Evolutionary conservation across 78 protist species (phyloP).

Genomic region (Cavenderia fasciculata): DNA sequence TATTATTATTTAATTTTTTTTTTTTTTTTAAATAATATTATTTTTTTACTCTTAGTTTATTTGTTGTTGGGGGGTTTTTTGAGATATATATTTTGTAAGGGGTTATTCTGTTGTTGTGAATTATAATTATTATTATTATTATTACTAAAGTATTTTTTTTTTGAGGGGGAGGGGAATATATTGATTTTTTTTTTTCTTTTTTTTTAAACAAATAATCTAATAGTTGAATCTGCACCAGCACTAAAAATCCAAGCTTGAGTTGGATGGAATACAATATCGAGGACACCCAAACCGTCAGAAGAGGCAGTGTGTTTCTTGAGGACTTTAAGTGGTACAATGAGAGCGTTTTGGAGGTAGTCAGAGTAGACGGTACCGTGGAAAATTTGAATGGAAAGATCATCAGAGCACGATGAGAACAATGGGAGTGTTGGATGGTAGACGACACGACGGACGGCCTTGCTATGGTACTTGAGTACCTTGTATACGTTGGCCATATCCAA

Average conservation of each 20-base stretch:
- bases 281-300: conserved; percentile 86
- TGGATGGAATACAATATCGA: conserved; percentile 95
- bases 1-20: too few relatives aligned
- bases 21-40: too few relatives aligned
- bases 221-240: conserved; percentile 92
- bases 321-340: conserved; percentile 97
- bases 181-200: conserved; percentile 1
- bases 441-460: conserved; percentile 91
- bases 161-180: not conserved
- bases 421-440: conserved; percentile 92
- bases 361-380: conserved; percentile 93
- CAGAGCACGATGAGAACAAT: conserved; percentile 94
- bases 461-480: conserved; percentile 93
- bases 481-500: conserved; percentile 94
- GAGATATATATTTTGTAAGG: too few relatives aligned
- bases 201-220: conserved; percentile 73
- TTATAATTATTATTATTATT: too few relatives aligned
- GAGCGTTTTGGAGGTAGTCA: conserved; percentile 92
- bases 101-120: too few relatives aligned
- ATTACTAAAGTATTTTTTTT: too few relatives aligned
- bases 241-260: conserved; percentile 97
- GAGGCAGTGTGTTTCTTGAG: conserved; percentile 79
- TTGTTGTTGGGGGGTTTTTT: too few relatives aligned
- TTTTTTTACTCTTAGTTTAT: too few relatives aligned
- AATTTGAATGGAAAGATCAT: conserved; percentile 93